Percentiles rank a stretch among this genome's conserved stretches.
These are phyloP conservation scores for Monascus ruber DNA, from an alignment of 2,329 filamentous ascomycete genomes.

Conservation along the genomic window DNA sequence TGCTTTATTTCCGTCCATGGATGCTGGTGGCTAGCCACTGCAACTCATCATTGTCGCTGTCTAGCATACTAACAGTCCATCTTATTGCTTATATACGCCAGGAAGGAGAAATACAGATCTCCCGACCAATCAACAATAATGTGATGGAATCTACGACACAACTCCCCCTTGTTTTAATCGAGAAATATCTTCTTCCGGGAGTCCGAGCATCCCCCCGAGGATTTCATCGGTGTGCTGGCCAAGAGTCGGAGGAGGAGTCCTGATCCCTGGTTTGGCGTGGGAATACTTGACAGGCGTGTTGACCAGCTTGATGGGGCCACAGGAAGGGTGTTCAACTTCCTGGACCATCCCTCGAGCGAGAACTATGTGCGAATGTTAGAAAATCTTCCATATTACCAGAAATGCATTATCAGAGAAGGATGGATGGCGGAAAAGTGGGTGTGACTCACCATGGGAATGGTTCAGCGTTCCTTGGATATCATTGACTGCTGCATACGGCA, in stretches of 20 bases:
- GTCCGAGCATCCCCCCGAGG: slow-evolving; percentile 50
- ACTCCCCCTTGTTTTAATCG: slow-evolving; percentile 55
- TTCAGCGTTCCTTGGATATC: slow-evolving; percentile 76
- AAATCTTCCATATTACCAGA: neutral
- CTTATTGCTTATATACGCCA: no score
- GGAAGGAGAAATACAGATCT: neutral
- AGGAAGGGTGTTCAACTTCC: slow-evolving; percentile 70
- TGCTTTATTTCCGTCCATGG: no score
- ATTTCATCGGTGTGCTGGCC: slow-evolving; percentile 82
- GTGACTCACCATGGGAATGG: slow-evolving; percentile 62
- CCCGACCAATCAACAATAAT: neutral
- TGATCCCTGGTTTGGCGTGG: slow-evolving; percentile 62
- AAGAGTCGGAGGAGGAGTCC: slow-evolving; percentile 69
- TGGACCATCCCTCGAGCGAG: slow-evolving; percentile 78
- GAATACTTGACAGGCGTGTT: slow-evolving; percentile 95
- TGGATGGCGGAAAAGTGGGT: neutral
- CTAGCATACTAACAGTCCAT: no score
- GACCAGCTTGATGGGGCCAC: slow-evolving; percentile 78
- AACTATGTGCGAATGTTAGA: slow-evolving; percentile 28
- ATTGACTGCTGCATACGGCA: slow-evolving; percentile 93
- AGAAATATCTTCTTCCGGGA: slow-evolving; percentile 48
- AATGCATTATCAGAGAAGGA: neutral
- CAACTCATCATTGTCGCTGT: no score
- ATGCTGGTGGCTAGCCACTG: no score
- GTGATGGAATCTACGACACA: slow-evolving; percentile 36